Evolutionary conservation across 768 basidiomycete genomes (phyloP).

Genomic region (Epithele typhae): DNA sequence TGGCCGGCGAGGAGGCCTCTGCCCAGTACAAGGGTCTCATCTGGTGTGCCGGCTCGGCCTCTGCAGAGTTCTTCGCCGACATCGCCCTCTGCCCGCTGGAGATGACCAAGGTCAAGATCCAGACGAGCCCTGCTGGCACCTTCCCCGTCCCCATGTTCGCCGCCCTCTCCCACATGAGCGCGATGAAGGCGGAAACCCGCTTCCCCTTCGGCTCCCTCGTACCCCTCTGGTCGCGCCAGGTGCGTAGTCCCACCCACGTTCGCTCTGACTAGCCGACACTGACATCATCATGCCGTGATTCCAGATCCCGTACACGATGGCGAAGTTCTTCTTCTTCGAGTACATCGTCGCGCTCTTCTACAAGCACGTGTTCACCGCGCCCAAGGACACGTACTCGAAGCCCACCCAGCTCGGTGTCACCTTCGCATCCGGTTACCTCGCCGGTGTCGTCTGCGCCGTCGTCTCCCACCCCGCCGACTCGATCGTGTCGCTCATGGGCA

Average conservation of each 20-base stretch:
- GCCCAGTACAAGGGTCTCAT: slow-evolving; percentile 83
- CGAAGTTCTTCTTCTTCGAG: slow-evolving; percentile 97
- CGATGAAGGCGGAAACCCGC: slow-evolving; percentile 64
- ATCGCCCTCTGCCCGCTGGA: slow-evolving; percentile 94
- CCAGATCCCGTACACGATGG: slow-evolving; percentile 98
- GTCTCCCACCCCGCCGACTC: slow-evolving; percentile 97
- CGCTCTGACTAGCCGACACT: not conserved
- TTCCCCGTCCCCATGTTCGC: slow-evolving; percentile 75
- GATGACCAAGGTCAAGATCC: slow-evolving; percentile 91
- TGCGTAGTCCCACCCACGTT: slow-evolving; percentile 24
- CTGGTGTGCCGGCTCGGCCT: slow-evolving; percentile 92
- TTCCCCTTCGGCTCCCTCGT: slow-evolving; percentile 84
- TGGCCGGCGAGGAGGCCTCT: slow-evolving; percentile 78
- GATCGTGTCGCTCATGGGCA: slow-evolving; percentile 90
- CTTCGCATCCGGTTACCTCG: slow-evolving; percentile 88
- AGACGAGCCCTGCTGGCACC: slow-evolving; percentile 69
- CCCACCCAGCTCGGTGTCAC: slow-evolving; percentile 85
- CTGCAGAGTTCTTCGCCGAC: slow-evolving; percentile 94
- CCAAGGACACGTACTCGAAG: slow-evolving; percentile 77
- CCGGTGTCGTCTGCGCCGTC: slow-evolving; percentile 93
- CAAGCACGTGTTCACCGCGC: slow-evolving; percentile 77
- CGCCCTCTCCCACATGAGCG: slow-evolving; percentile 68
- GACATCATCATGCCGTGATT: not conserved
- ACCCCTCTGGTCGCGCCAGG: slow-evolving; percentile 87
- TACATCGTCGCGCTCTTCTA: slow-evolving; percentile 85